A percentile compares a stretch with the other conserved stretches of the same genome.
phyloP scores from a whole-genome alignment of 2,329 filamentous ascomycete genomes.

The Epicoccum sorghinum region DNA sequence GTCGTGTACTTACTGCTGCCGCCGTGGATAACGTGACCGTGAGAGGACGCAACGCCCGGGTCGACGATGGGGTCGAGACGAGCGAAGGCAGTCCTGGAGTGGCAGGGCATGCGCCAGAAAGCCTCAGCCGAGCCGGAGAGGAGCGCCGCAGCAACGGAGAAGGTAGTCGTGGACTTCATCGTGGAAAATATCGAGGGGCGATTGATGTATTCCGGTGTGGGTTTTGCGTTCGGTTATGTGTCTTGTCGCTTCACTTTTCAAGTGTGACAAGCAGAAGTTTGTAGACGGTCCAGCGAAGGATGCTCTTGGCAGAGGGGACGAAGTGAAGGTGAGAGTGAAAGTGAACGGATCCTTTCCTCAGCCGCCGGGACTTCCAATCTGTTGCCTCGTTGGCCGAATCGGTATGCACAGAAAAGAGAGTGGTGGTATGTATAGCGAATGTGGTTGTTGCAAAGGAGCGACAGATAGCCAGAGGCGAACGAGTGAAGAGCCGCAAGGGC shows the following conservation, averaged over 20 bases:
- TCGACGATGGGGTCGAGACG: constrained; percentile 58
- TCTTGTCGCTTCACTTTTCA: constrained; percentile 2
- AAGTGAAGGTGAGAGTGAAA: constrained; percentile 11
- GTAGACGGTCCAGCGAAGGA: constrained; percentile 7
- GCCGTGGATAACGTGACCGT: constrained; percentile 44
- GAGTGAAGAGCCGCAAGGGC: constrained; percentile 38
- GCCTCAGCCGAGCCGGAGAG: constrained; percentile 60
- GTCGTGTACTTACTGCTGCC: constrained; percentile 55
- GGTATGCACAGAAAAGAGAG: constrained; percentile 40
- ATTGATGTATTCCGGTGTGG: not conserved
- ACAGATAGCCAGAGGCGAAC: constrained; percentile 28
- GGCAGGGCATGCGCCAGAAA: constrained; percentile 73
- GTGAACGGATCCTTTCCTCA: constrained; percentile 23
- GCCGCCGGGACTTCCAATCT: constrained; percentile 37
- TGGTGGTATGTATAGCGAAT: constrained; percentile 34
- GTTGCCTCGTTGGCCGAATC: constrained; percentile 17
- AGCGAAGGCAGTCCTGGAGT: constrained; percentile 65
- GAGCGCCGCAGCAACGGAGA: constrained; percentile 38
- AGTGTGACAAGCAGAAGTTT: not conserved
- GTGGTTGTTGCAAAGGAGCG: constrained; percentile 34
- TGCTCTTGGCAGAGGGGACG: constrained; percentile 9
- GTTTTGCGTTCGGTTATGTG: not conserved
- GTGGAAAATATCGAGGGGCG: constrained; percentile 13
- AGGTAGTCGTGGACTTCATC: constrained; percentile 40
- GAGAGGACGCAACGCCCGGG: constrained; percentile 33